Base-by-base conservation (phyloP, 257 asterid genomes). In the Phtheirospermum japonicum region DNA sequence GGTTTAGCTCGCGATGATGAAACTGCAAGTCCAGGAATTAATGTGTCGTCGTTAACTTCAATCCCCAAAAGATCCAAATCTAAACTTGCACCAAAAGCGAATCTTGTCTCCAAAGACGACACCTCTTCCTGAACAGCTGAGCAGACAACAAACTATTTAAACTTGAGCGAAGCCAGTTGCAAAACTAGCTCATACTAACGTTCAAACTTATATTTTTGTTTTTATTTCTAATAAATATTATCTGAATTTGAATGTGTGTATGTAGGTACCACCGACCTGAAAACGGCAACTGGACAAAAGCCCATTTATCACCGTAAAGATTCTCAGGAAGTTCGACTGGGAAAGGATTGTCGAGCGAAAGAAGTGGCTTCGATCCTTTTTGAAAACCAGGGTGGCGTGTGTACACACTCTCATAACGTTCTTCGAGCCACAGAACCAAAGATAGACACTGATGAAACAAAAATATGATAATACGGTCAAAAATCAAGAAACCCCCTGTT, bases 1-100 rank as follows among this genome's bases (percentile, higher is more conserved):
- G 98, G 89, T 65, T 70, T 66, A 51, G 98, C 95, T 45, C 95
- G 86, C 7, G 97, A 92, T 55, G 97, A 64, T 63, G 97, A 83
- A 68, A 92, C 98, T 11, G 98, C 85, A 34, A 88, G 87, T 58
- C 98, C 97, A 12, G 98, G 97, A 69, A 92, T 82, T 70, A 92
- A 76, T 11, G 90, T 83, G 34, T 77, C 69, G 0, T 83, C 97
- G 40, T 67, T 82, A 5, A 86, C 82, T 80, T 92, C 97, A 54
- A 92, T 89, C 39, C 98, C 97, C 66, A 92, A 59, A 60, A 92
- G 98, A 72, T 88, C 97, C 83, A 88, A 85, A 75, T 92, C 98
- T 63, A 89, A 70, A 59, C 81, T 80, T 18, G 96, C 86, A 34
- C 96, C 96, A 61, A 90, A 87, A 11, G 83, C 61, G 53, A 78